Conservation (phyloP, 495 filamentous ascomycete genomes). For the Acidiella bohemica region DNA sequence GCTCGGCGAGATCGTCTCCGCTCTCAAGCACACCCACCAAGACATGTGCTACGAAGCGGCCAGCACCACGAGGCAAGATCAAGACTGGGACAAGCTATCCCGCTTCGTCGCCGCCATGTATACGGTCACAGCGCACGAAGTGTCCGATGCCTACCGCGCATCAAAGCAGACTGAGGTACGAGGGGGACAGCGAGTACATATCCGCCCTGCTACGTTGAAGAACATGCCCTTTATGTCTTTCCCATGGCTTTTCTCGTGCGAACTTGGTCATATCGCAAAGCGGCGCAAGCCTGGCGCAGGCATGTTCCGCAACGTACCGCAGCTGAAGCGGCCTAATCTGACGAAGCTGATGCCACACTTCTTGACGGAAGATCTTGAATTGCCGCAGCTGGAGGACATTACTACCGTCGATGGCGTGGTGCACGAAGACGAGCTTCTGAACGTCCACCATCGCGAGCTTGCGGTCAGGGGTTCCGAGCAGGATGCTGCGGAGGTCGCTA, state of each 20-base stretch:
- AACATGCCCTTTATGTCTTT: conserved; percentile 78
- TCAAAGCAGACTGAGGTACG: conserved; percentile 27
- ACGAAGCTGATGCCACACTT: background rate
- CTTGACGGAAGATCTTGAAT: background rate
- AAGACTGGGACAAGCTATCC: conserved; percentile 42
- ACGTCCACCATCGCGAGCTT: background rate
- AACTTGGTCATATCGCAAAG: conserved; percentile 41
- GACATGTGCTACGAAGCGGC: conserved; percentile 46
- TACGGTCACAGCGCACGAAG: conserved; percentile 58
- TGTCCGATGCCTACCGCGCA: conserved; percentile 39
- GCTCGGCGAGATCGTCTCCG: conserved; percentile 49
- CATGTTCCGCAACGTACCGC: background rate
- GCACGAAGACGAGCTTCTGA: conserved; percentile 4
- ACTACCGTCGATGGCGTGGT: conserved; percentile 1
- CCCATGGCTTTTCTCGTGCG: conserved; percentile 71
- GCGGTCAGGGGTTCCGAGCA: no score
- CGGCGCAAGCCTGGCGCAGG: background rate
- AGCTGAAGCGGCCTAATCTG: background rate
- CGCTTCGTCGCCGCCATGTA: conserved; percentile 83
- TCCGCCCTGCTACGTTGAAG: conserved; percentile 27
- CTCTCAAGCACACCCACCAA: conserved; percentile 53
- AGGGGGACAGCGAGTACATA: conserved; percentile 26
- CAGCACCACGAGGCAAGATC: conserved; percentile 33
- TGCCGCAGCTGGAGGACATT: conserved; percentile 7
- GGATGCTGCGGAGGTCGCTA: no score